Percentiles rank a stretch among this genome's conserved stretches.
Evolutionary conservation across 73 alveolate genomes (phyloP).

Genomic region (Stentor coeruleus): DNA sequence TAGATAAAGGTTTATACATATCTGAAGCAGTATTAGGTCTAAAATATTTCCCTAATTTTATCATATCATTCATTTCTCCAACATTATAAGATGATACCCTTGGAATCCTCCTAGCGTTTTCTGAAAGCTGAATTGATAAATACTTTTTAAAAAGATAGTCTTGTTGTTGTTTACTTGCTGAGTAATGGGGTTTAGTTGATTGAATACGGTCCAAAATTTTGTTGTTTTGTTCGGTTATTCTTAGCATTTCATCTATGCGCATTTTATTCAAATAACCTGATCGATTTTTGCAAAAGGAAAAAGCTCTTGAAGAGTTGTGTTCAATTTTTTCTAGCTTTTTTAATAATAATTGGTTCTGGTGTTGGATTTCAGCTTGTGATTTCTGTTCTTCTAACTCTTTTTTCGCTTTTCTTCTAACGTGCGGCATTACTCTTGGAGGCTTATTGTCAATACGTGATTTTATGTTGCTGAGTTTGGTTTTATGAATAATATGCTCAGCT

Average conservation of each 20-base stretch:
- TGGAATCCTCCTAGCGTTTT: slow-evolving; percentile 11
- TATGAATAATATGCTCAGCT: slow-evolving; percentile 5
- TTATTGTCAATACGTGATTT: not conserved
- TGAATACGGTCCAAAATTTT: not conserved
- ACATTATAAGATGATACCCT: no score
- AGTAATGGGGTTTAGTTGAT: not conserved
- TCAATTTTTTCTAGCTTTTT: not conserved
- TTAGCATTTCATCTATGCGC: not conserved
- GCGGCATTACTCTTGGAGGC: slow-evolving; percentile 12
- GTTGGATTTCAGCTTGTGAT: not conserved
- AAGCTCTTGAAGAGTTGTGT: not conserved
- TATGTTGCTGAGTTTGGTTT: not conserved
- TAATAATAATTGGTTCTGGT: not conserved
- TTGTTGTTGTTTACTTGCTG: not conserved
- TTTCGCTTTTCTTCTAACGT: not conserved
- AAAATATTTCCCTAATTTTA: no score
- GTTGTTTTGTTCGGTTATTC: slow-evolving; percentile 11
- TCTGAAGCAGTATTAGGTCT: no score
- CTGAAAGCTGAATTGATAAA: not conserved
- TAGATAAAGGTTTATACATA: no score
- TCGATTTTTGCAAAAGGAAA: not conserved
- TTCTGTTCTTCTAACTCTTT: not conserved
- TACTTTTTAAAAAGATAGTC: not conserved
- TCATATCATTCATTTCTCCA: no score
- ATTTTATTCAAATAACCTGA: not conserved